A percentile compares a stretch with the other conserved stretches of the same genome.
Evolutionary conservation across 2,329 filamentous ascomycete species (phyloP).

Genomic region (Neopestalotiopsis sp.): DNA sequence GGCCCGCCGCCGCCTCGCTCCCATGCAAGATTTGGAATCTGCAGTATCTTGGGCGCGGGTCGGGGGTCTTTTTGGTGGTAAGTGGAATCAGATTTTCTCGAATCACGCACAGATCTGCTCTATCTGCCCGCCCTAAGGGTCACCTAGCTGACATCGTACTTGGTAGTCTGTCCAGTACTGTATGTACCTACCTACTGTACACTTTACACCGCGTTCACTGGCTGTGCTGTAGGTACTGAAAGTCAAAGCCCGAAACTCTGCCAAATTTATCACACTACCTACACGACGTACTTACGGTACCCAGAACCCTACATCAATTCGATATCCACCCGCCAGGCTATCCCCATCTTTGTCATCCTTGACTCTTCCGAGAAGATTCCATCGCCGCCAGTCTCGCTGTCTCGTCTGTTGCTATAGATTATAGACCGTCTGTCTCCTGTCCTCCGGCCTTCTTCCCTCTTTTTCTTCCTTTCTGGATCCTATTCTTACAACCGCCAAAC

Average conservation of each 20-base stretch:
- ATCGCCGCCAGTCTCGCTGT: neutral
- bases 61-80: neutral
- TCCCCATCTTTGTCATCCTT: slow-evolving; percentile 12
- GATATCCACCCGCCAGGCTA: neutral
- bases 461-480: neutral
- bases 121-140: neutral
- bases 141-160: neutral
- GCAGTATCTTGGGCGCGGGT: slow-evolving; percentile 8
- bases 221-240: neutral
- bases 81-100: slow-evolving; percentile 8
- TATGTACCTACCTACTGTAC: no score
- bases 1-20: slow-evolving; percentile 12
- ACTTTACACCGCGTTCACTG: neutral
- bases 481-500: slow-evolving; percentile 68
- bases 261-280: neutral
- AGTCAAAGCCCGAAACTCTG: neutral
- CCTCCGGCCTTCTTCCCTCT: neutral
- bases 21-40: slow-evolving; percentile 18
- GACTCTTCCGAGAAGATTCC: slow-evolving; percentile 9
- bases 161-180: no score
- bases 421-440: slow-evolving; percentile 3
- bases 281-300: neutral
- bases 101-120: slow-evolving; percentile 2
- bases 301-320: neutral
- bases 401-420: slow-evolving; percentile 2